A percentile compares a stretch with the other conserved stretches of the same genome.
These are phyloP conservation scores for Neofusicoccum ribis DNA, from an alignment of 2,329 filamentous ascomycete species.

Conservation along the genomic window DNA sequence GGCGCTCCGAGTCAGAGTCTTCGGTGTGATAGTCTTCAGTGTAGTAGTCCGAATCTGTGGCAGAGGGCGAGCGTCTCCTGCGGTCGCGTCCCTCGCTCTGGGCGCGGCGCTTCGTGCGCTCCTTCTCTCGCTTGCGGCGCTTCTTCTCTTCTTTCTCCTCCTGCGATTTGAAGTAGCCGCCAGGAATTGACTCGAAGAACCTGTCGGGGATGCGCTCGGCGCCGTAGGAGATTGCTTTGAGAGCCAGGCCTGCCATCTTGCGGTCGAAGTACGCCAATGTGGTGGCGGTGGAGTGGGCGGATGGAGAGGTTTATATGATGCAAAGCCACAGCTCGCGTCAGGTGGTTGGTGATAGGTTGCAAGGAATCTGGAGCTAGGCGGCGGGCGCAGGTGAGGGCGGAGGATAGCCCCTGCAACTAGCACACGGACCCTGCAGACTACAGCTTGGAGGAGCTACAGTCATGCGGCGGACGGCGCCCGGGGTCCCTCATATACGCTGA, in stretches of 20 bases:
- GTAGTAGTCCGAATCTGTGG: constrained; percentile 19
- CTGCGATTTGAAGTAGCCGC: constrained; percentile 37
- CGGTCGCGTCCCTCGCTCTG: constrained; percentile 17
- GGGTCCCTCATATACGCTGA: not conserved
- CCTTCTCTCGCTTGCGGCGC: constrained; percentile 24
- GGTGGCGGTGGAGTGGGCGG: constrained; percentile 1
- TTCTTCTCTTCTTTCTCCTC: constrained; percentile 29
- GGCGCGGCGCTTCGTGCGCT: constrained; percentile 20
- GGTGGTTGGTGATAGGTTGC: constrained; percentile 16
- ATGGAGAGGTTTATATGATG: constrained; percentile 15
- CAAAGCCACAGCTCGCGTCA: constrained; percentile 4
- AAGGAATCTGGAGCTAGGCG: constrained; percentile 8
- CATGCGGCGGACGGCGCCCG: not conserved
- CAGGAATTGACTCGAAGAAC: constrained; percentile 39
- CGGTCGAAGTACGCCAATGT: constrained; percentile 2
- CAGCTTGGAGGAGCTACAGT: not conserved
- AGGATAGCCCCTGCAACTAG: constrained; percentile 6
- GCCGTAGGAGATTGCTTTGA: constrained; percentile 41
- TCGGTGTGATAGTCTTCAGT: constrained; percentile 18
- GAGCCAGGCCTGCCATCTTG: constrained; percentile 28
- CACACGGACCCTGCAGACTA: constrained; percentile 2
- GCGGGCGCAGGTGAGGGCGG: constrained; percentile 1
- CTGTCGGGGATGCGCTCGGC: constrained; percentile 41
- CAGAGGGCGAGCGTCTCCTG: constrained; percentile 3
- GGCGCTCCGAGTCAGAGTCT: constrained; percentile 19